A percentile compares a stretch with the other conserved stretches of the same genome.
These are phyloP conservation scores for Panicum hallii DNA, from an alignment of 202 grass and related monocot species.

Conservation along the genomic window DNA sequence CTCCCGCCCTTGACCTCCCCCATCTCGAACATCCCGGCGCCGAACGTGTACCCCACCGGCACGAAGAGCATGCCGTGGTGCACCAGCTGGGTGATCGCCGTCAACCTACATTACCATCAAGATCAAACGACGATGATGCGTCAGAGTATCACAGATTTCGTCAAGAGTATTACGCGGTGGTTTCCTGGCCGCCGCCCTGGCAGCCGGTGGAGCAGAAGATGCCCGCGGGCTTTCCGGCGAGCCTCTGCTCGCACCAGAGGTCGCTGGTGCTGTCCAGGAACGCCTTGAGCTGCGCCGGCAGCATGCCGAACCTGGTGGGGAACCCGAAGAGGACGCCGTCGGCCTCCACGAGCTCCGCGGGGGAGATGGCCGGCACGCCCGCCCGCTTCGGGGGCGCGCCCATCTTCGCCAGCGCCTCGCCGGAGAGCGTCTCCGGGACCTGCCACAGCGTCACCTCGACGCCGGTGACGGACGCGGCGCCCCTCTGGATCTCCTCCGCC, in stretches of 20 bases:
- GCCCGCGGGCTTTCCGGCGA: conserved; percentile 68
- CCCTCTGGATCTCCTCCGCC: conserved; percentile 61
- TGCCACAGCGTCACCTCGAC: conserved; percentile 67
- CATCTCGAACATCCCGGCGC: conserved; percentile 50
- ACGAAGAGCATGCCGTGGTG: conserved; percentile 33
- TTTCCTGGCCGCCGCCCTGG: conserved; percentile 65
- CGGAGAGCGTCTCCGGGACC: conserved; percentile 52
- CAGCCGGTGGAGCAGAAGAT: conserved; percentile 56
- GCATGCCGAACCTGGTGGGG: conserved; percentile 63
- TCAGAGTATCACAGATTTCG: no score
- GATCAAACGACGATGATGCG: no score
- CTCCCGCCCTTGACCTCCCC: conserved; percentile 52
- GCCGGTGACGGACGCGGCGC: conserved; percentile 56
- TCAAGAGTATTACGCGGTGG: background rate
- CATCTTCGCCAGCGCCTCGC: conserved; percentile 56
- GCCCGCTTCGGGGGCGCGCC: conserved; percentile 54
- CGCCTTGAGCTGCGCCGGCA: conserved; percentile 66
- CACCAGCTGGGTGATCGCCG: background rate
- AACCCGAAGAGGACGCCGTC: conserved; percentile 65
- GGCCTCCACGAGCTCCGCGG: conserved; percentile 47
- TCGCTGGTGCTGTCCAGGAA: conserved; percentile 64
- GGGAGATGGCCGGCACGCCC: conserved; percentile 48
- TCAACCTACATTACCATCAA: background rate
- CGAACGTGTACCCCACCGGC: conserved; percentile 28
- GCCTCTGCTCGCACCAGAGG: conserved; percentile 57